Base-by-base conservation (phyloP, 495 filamentous ascomycete species). In the Immersiella caudata region DNA sequence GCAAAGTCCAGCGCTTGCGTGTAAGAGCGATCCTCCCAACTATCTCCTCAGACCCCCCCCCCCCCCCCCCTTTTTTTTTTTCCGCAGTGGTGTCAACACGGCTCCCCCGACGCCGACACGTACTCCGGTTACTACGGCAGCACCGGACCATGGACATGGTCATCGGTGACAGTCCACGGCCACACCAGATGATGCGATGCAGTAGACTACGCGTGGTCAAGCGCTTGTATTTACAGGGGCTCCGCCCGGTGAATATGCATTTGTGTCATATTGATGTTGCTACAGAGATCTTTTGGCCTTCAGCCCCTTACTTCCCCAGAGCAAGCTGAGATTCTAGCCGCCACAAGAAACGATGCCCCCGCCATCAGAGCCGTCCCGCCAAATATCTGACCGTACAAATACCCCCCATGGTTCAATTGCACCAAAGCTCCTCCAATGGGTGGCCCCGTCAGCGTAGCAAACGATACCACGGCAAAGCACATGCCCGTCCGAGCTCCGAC, bases 401-500 rank as follows among this genome's bases (percentile, higher is more conserved):
- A n/a, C 67, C 67, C 0, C 68, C 66, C 18, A 27, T 58, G 29
- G 21, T 81, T 72, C 81, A 77, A 0, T n/a, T 55, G 52, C 20
- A 55, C 52, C 14, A 55, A n/a, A 6, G 86, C 85, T 0, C 92
- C 93, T 0, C 87, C 90, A 66, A 95, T 87, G 1, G 93, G 90
- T 11, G 90, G 85, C 0, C 92, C 92, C 25, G 89, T 91, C 27
- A 95, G 78, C 27, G 84, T 84, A 0, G 92, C 91, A 60, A 94
- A 85, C 52, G 49, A 86, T 87, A 11, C 90, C 84, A 52, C 93
- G 86, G 21, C 84, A 88, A 65, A 95, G 89, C 26, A 89, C 90
- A 95, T 93, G 6, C 92, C 93, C 82, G 92, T 89, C 16, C 91
- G 82, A 60, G 87, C 85, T 0, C 93, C 90, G 21, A 83, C 81